These are phyloP conservation scores for Fomitopsis schrenkii DNA, from an alignment of 1,284 basidiomycete genomes.

Conservation along the genomic window DNA sequence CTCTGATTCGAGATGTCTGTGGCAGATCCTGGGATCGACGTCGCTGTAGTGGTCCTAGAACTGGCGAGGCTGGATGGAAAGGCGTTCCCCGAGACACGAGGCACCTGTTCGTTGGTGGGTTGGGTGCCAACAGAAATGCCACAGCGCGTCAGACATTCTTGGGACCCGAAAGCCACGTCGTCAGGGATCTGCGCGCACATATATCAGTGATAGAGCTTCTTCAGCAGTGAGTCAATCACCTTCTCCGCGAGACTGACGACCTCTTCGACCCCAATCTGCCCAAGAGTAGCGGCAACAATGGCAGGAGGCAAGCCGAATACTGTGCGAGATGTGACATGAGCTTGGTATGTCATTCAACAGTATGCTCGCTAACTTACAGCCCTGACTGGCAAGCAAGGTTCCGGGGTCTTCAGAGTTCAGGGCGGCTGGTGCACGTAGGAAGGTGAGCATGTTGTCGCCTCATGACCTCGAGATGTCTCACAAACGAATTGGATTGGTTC, in stretches of 20 bases:
- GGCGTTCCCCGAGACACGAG: slow-evolving; percentile 28
- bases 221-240: slow-evolving; percentile 10
- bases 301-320: slow-evolving; percentile 32
- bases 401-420: slow-evolving; percentile 34
- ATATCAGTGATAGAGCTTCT: not conserved
- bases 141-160: slow-evolving; percentile 31
- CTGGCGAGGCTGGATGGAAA: slow-evolving; percentile 18
- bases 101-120: slow-evolving; percentile 29
- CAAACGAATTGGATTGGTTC: slow-evolving; percentile 10
- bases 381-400: slow-evolving; percentile 25
- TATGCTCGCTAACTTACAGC: slow-evolving; percentile 21
- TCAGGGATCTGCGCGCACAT: slow-evolving; percentile 27
- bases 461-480: slow-evolving; percentile 4
- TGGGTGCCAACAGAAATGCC: slow-evolving; percentile 25
- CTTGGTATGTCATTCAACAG: too few relatives aligned
- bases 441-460: not conserved
- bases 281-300: slow-evolving; percentile 31
- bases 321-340: not conserved
- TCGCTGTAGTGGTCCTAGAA: slow-evolving; percentile 6
- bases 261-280: slow-evolving; percentile 30
- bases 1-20: slow-evolving; percentile 9
- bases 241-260: slow-evolving; percentile 25
- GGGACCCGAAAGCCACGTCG: slow-evolving; percentile 29
- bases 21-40: slow-evolving; percentile 2
- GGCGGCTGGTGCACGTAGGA: slow-evolving; percentile 16